These are phyloP conservation scores for Pythium rishiriense DNA, from an alignment of 352 stramenopile species.

Conservation along the genomic window DNA sequence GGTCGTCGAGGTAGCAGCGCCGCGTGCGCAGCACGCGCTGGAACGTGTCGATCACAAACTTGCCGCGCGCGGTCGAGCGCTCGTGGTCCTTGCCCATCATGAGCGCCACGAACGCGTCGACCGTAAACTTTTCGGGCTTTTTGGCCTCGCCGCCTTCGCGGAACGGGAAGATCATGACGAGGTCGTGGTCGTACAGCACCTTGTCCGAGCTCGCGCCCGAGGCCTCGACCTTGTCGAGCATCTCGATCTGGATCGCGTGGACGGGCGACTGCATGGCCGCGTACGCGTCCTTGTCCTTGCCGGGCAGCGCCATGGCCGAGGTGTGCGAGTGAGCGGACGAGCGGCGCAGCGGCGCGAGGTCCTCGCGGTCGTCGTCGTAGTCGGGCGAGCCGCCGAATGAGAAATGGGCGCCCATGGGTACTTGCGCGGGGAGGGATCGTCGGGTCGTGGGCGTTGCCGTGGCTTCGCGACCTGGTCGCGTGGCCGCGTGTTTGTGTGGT, in stretches of 20 bases:
- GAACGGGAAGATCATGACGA: slow-evolving; percentile 81
- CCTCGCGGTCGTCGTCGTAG: slow-evolving; percentile 23
- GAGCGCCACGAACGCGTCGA: slow-evolving; percentile 62
- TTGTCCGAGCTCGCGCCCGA: slow-evolving; percentile 35
- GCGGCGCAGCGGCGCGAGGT: slow-evolving; percentile 8
- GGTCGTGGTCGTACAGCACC: slow-evolving; percentile 70
- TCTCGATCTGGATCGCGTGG: slow-evolving; percentile 24
- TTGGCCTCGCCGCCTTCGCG: slow-evolving; percentile 66
- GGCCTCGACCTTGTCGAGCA: slow-evolving; percentile 15
- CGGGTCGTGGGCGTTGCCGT: neutral
- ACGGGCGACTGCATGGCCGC: slow-evolving; percentile 26
- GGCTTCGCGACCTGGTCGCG: neutral
- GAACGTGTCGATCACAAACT: slow-evolving; percentile 73
- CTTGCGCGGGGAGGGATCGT: neutral
- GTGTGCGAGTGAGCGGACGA: neutral
- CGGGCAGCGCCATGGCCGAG: neutral
- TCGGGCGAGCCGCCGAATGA: slow-evolving; percentile 27
- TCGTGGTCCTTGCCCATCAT: slow-evolving; percentile 69
- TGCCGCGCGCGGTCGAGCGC: slow-evolving; percentile 29
- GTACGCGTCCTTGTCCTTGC: slow-evolving; percentile 24
- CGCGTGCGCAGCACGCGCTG: slow-evolving; percentile 63
- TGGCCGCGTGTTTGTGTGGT: slow-evolving; percentile 6
- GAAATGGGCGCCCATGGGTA: slow-evolving; percentile 20
- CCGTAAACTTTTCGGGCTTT: slow-evolving; percentile 62
- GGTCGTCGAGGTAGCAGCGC: slow-evolving; percentile 74